Conservation (phyloP, 306 rosid genomes). For the Luffa acutangula region DNA sequence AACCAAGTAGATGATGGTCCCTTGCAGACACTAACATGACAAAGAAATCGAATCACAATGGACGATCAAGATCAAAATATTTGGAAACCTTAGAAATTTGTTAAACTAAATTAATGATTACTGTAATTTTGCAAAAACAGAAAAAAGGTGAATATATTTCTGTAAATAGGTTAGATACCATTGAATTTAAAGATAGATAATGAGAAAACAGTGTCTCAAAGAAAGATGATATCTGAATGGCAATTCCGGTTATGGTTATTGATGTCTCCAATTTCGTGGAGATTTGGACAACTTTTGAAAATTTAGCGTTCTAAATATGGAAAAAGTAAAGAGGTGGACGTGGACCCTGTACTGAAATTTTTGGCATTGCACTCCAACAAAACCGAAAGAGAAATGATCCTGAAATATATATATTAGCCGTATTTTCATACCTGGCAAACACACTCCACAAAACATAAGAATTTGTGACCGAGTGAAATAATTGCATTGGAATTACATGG, state of each 20-base stretch:
- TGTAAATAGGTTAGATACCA: neutral
- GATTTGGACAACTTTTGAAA: neutral
- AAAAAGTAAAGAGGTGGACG: neutral
- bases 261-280: neutral
- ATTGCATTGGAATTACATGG: neutral
- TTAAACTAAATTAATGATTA: neutral
- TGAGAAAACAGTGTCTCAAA: neutral
- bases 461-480: neutral
- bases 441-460: neutral
- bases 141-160: neutral
- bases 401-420: neutral
- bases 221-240: neutral
- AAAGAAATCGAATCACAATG: neutral
- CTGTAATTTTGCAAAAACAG: neutral
- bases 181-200: neutral
- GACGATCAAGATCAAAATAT: neutral
- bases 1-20: neutral
- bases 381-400: neutral
- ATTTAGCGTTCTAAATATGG: neutral
- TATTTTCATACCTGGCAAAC: neutral
- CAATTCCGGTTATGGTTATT: neutral
- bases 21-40: neutral
- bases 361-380: neutral
- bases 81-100: neutral
- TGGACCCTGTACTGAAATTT: neutral